Conservation (phyloP, 2,329 filamentous ascomycete genomes). For the Fusarium pseudonygamai region DNA sequence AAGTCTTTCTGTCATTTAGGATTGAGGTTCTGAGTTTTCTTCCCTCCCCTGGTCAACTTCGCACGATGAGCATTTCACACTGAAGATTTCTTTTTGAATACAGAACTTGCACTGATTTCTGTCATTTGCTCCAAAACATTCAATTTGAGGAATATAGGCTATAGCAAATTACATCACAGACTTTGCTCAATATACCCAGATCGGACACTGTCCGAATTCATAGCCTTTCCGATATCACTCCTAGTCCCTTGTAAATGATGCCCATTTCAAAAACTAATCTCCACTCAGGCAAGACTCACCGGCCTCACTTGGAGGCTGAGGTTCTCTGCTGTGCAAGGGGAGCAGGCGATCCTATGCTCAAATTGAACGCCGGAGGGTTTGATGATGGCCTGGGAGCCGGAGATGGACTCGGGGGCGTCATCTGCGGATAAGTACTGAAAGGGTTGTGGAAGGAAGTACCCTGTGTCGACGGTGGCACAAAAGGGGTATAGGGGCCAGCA, state of each 20-base stretch:
- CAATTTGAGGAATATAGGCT: not conserved
- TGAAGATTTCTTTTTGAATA: no score
- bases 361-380: not conserved
- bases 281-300: no score
- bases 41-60: no score
- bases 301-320: not conserved
- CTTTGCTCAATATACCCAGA: not conserved
- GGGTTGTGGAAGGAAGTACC: not conserved
- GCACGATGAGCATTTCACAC: not conserved
- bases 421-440: not conserved
- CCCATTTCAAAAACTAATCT: not conserved
- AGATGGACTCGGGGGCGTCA: slow-evolving; percentile 36
- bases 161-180: not conserved
- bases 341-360: not conserved
- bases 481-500: not conserved
- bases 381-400: slow-evolving; percentile 22
- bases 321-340: not conserved
- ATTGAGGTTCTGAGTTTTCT: no score
- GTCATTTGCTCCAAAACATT: not conserved
- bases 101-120: not conserved
- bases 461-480: not conserved
- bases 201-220: not conserved
- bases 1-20: no score
- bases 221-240: not conserved
- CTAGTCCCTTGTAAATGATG: not conserved